Conservation (phyloP, 306 rosid genomes). For the Sicyos edulis region DNA sequence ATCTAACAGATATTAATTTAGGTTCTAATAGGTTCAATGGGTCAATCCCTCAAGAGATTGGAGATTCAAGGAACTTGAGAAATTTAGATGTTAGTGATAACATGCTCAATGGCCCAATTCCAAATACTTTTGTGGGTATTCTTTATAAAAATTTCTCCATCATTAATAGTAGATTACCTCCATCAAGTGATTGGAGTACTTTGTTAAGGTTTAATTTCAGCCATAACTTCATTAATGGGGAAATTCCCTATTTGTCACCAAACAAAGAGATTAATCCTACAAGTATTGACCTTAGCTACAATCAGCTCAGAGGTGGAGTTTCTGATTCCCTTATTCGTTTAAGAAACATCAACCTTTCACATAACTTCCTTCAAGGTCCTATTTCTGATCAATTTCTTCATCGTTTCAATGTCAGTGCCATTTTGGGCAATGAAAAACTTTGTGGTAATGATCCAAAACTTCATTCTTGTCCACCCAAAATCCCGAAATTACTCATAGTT, state of each 20-base stretch:
- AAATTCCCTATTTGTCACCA: neutral
- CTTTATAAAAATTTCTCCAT: neutral
- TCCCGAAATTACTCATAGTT: too few relatives aligned
- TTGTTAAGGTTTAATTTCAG: neutral
- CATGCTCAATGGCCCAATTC: neutral
- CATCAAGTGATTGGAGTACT: neutral
- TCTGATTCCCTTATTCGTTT: neutral
- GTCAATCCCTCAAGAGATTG: neutral
- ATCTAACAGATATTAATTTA: neutral
- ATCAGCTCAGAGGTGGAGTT: neutral
- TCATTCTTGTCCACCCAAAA: neutral
- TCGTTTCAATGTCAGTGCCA: neutral
- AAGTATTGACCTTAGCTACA: neutral
- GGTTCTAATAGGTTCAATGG: neutral
- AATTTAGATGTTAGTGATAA: neutral
- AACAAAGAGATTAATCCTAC: neutral
- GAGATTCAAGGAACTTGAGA: neutral
- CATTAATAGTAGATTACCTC: too few relatives aligned
- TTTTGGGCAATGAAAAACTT: neutral
- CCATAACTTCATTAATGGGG: neutral
- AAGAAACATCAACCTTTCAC: neutral
- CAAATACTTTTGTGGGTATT: neutral
- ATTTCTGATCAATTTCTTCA: neutral
- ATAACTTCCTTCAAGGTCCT: neutral
- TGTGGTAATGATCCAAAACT: neutral